Evolutionary conservation across 768 basidiomycete species (phyloP).

Genomic region (Austroboletus festivus): DNA sequence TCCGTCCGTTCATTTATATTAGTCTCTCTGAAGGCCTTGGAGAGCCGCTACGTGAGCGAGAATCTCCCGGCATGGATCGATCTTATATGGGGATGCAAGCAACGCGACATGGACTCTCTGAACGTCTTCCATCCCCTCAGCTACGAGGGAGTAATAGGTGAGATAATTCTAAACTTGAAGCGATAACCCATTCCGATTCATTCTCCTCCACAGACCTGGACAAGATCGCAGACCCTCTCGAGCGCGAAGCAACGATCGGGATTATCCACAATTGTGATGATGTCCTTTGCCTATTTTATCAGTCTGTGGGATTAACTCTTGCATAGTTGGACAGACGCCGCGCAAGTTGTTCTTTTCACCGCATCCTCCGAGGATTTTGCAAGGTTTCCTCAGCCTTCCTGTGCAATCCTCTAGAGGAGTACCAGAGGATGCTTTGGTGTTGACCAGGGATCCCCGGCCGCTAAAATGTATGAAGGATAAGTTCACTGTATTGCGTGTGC

Average conservation of each 20-base stretch:
- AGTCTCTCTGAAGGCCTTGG: conserved; percentile 62
- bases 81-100: conserved; percentile 86
- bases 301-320: too few relatives aligned
- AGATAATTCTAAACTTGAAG: conserved; percentile 1
- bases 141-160: conserved; percentile 87
- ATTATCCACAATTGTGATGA: conserved; percentile 87
- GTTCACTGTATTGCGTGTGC: not conserved
- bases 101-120: conserved; percentile 69
- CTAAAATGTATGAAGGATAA: conserved; percentile 46
- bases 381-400: conserved; percentile 72
- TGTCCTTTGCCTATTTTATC: not conserved
- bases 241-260: conserved; percentile 89
- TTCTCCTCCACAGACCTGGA: conserved; percentile 62
- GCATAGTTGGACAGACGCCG: conserved; percentile 95
- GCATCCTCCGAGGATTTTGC: conserved; percentile 73
- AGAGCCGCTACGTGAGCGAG: conserved; percentile 84
- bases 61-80: conserved; percentile 90
- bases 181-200: not conserved
- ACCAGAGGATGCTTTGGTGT: conserved; percentile 76
- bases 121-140: conserved; percentile 94
- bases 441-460: conserved; percentile 54
- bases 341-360: conserved; percentile 74
- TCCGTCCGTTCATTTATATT: not conserved
- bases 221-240: conserved; percentile 77
- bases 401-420: conserved; percentile 70